A percentile compares a stretch with the other conserved stretches of the same genome.
Evolutionary conservation across 1,284 basidiomycete genomes (phyloP).

Genomic region (Boletus smithii): DNA sequence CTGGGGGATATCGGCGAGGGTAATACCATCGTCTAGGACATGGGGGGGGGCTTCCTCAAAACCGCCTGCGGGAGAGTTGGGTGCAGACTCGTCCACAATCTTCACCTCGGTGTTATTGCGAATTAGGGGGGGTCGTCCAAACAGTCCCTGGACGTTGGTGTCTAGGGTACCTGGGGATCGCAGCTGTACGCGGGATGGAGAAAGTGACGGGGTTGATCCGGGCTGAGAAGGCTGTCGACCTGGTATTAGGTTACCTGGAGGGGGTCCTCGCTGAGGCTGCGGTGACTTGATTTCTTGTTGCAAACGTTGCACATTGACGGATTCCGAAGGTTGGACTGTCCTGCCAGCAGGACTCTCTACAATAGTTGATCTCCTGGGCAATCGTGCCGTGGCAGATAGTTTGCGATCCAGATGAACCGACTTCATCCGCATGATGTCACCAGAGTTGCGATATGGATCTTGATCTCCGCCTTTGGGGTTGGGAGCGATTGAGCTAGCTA

Average conservation of each 20-base stretch:
- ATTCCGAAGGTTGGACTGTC: constrained; percentile 68
- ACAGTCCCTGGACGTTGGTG: constrained; percentile 41
- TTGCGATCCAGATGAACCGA: constrained; percentile 92
- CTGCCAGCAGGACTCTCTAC: constrained; percentile 94
- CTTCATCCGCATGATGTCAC: constrained; percentile 93
- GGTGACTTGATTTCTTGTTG: constrained; percentile 33
- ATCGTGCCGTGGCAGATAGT: constrained; percentile 84
- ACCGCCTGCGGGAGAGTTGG: constrained; percentile 62
- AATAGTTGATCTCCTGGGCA: constrained; percentile 93
- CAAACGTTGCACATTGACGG: constrained; percentile 40
- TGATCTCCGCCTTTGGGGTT: constrained; percentile 40
- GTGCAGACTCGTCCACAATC: constrained; percentile 82
- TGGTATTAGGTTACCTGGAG: constrained; percentile 33
- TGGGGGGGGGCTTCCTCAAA: constrained; percentile 38
- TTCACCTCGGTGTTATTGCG: constrained; percentile 85
- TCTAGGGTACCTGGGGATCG: constrained; percentile 40
- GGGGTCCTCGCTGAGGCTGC: constrained; percentile 36
- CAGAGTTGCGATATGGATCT: constrained; percentile 80
- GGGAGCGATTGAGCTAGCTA: constrained; percentile 38
- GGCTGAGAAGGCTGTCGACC: constrained; percentile 34
- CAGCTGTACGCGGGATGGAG: constrained; percentile 37
- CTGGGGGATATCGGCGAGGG: constrained; percentile 95
- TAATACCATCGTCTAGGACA: constrained; percentile 76
- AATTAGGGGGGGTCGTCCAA: constrained; percentile 68
- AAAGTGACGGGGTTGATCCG: constrained; percentile 34